Evolutionary conservation across 2,329 filamentous ascomycete genomes (phyloP).

Genomic region (Penicillium sp.): DNA sequence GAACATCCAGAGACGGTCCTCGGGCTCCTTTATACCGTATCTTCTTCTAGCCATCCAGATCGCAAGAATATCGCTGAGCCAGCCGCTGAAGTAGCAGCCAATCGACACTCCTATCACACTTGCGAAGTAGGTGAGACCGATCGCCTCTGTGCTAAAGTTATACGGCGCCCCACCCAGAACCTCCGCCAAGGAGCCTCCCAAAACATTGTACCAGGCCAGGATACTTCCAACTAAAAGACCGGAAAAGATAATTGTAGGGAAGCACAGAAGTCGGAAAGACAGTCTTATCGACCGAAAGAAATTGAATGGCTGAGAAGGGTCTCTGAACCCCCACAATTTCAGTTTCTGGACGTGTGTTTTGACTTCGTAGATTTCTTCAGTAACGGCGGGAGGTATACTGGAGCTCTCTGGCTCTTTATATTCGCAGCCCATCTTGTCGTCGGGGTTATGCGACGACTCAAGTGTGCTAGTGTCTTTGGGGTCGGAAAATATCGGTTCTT

Average conservation of each 20-base stretch:
- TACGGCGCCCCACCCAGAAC: conserved; percentile 29
- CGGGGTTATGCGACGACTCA: too few relatives aligned
- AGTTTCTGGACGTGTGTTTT: conserved; percentile 28
- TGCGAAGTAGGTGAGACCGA: conserved; percentile 27
- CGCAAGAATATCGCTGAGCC: conserved; percentile 27
- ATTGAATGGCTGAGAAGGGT: conserved; percentile 22
- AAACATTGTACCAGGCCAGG: conserved; percentile 32
- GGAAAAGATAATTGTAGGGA: conserved; percentile 23
- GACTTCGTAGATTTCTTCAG: neutral
- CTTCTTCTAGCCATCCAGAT: conserved; percentile 48
- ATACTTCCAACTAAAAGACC: conserved; percentile 27
- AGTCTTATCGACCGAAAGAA: conserved; percentile 18
- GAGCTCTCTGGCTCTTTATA: neutral
- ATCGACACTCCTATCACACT: conserved; percentile 12
- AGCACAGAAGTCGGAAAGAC: conserved; percentile 9
- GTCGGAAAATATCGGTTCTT: conserved; percentile 2
- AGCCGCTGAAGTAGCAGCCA: conserved; percentile 23
- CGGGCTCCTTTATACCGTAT: conserved; percentile 45
- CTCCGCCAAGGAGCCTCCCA: conserved; percentile 27
- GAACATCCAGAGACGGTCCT: conserved; percentile 39
- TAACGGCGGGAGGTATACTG: neutral
- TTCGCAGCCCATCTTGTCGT: neutral
- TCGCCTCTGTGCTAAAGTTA: conserved; percentile 24
- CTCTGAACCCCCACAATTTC: conserved; percentile 16
- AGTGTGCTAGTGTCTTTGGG: neutral